Evolutionary conservation across 1,139 yeast genomes (phyloP), one percentile per base, ranked within the genome.

Genomic region (Yamadazyma dushanensis): DNA sequence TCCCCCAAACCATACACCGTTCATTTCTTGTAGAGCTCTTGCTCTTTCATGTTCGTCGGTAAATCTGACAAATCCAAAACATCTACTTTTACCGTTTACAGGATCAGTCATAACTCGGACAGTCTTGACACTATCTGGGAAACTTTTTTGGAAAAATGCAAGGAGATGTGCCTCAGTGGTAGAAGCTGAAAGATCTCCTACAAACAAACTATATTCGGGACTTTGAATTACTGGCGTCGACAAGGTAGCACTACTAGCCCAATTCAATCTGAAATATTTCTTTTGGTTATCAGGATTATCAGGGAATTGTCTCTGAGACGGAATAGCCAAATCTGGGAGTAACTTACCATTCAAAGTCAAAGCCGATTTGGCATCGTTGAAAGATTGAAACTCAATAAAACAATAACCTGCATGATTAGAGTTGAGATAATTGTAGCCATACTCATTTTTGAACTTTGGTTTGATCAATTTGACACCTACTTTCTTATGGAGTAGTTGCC

Each of bases 51-150:
- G 69, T 40, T 78, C 84, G 46, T 74, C 77, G 14, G 78, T 66
- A 49, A 83, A 83, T 45, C 85, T 70, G 22, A 83, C 86, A 65
- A 83, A 83, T 1, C 92, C 92, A 58, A 81, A 83, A 42, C 90
- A 84, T 51, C 86, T 73, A 7, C 85, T 75, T 36, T 81, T 79
- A 3, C 89, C 88, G 5, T 86, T 77, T 10, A 73, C 63, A 25
- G 83, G 87, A 54, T 83, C 90, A n/a, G 84, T 75, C 80, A 83
- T 82, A 16, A 83, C 83, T 43, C 86, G 68, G 5, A 80, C 89
- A 19, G 84, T 78, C 39, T 76, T 72, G 34, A 83, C 80, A 4
- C 87, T 77, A 21, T 75, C 70, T 3, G 76, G 73, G 56, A 77
- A 83, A 42, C 72, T 70, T 26, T 76, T 70, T 48, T 80, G 84